phyloP scores from a whole-genome alignment of 2,329 filamentous ascomycete species.

The Botrytis tulipae region DNA sequence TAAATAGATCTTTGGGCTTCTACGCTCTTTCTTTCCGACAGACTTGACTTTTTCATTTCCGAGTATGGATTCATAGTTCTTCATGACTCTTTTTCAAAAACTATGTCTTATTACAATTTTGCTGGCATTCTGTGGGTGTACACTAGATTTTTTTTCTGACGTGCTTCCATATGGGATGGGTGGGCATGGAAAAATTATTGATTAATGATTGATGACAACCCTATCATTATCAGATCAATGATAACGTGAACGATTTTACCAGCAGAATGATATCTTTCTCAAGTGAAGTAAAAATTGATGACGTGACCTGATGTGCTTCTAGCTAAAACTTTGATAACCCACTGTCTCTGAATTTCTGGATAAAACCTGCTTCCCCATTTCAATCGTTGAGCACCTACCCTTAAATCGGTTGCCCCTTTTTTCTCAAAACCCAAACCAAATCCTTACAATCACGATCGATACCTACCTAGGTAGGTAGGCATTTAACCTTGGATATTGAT shows the following conservation, averaged over 20 bases:
- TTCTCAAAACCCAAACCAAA: not conserved
- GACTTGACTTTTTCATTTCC: conserved; percentile 29
- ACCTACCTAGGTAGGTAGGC: not conserved
- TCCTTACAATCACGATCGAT: not conserved
- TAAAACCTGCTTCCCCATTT: no score
- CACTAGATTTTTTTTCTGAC: conserved; percentile 40
- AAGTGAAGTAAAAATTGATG: not conserved
- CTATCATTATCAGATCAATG: conserved; percentile 29
- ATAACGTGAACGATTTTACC: conserved; percentile 22
- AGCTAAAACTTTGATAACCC: not conserved
- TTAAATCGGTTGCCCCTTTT: not conserved
- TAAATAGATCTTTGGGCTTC: conserved; percentile 28
- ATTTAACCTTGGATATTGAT: conserved; percentile 3
- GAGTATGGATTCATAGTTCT: conserved; percentile 36
- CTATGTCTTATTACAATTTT: conserved; percentile 42
- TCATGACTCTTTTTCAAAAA: conserved; percentile 38
- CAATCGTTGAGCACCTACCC: not conserved
- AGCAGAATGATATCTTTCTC: not conserved
- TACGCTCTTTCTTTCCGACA: conserved; percentile 36
- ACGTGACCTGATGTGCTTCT: not conserved
- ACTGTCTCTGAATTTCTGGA: no score
- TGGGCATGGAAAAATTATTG: conserved; percentile 39
- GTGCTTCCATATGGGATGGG: conserved; percentile 37
- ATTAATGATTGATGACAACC: conserved; percentile 28
- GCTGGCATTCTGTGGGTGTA: conserved; percentile 41